Evolutionary conservation across 306 rosid genomes (phyloP), one percentile per base, ranked within the genome.

Genomic region (Astragalus membranaceus): DNA sequence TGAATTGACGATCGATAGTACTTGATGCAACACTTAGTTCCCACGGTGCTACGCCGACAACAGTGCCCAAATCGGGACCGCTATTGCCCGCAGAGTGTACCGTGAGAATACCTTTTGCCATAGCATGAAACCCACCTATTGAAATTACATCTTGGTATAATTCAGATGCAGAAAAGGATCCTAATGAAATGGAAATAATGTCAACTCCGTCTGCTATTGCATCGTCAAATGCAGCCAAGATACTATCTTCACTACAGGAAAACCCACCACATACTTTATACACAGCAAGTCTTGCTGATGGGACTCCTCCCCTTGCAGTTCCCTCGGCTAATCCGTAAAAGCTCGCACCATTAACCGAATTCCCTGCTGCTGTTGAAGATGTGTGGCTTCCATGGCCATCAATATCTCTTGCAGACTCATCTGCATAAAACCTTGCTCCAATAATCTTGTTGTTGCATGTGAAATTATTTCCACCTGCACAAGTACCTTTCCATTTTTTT

Each of bases 171-270:
- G n/a, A n/a, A n/a, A n/a, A n/a, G 4, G 4, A 2, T 4, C 74
- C 66, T 39, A 58, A 13, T 15, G 66, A 60, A 8, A 60, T 14
- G 15, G 81, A 41, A 8, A 86, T 78, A 2, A 86, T 11, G 35
- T 83, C 76, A 3, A 80, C 85, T 2, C 90, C 87, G 33, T 86
- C 82, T 13, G 58, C 55, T 5, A 49, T 49, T 10, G 55, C 26
- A 49, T 49, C 55, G 13, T 49, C 55, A 49, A 49, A 49, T 14
- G 29, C 55, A 15, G 90, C 82, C 71, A 81, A 68, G 9, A 83
- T 5, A 53, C 4, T 20, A 1, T 32, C 32, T 6, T 26, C 6
- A 0, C 1, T 0, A 23, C 84, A 83, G 8, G 8, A 5, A 2
- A 16, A 41, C 0, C 0, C 0, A 0, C 2, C 0, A 35, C 79